phyloP scores from a whole-genome alignment of 345 rosid genomes.

The Acer negundo region DNA sequence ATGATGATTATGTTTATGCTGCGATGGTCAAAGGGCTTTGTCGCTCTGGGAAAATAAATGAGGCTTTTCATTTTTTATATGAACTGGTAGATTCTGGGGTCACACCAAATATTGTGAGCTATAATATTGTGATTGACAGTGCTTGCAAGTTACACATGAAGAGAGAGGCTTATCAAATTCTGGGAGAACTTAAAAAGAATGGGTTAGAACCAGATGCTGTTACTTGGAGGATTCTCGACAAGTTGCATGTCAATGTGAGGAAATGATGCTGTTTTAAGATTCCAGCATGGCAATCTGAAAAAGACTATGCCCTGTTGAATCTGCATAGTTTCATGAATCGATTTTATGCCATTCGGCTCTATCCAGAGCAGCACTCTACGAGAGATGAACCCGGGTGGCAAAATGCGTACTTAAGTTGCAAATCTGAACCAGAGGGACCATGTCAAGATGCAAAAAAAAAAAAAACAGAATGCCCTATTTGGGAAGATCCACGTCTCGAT shows the following conservation, averaged over 20 bases:
- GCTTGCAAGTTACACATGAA: conserved; percentile 68
- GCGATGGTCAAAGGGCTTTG: conserved; percentile 82
- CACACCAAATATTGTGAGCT: conserved; percentile 63
- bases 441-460: background rate
- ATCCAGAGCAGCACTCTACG: background rate
- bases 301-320: background rate
- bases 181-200: conserved; percentile 71
- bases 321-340: background rate
- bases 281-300: conserved; percentile 1
- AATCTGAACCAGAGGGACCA: background rate
- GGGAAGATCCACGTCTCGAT: background rate
- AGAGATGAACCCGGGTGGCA: background rate
- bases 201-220: conserved; percentile 77
- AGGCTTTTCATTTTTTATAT: conserved; percentile 77
- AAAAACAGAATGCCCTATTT: background rate
- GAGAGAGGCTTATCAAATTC: conserved; percentile 81
- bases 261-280: conserved; percentile 15
- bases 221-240: conserved; percentile 85
- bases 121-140: conserved; percentile 70
- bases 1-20: conserved; percentile 76
- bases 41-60: conserved; percentile 44
- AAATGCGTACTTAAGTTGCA: background rate
- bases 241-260: conserved; percentile 43
- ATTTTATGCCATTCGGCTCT: background rate
- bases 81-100: conserved; percentile 74